Base-by-base conservation (phyloP, 2,329 filamentous ascomycete genomes). In the Colletotrichum sidae region DNA sequence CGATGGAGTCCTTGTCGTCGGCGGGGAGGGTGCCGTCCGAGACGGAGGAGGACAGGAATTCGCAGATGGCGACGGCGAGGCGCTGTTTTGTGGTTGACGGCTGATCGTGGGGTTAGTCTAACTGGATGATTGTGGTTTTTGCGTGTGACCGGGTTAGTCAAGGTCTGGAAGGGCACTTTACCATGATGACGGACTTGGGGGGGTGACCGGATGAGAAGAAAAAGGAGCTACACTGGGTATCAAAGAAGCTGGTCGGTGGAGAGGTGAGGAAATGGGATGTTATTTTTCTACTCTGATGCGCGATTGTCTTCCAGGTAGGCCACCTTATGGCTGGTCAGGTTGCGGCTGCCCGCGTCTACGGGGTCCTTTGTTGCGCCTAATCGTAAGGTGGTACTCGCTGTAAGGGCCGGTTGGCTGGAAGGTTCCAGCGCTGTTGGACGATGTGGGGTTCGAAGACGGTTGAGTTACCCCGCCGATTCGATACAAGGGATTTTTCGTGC, bases 31-130 rank as follows among this genome's bases (percentile, higher is more conserved):
- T 97, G 74, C 96, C 96, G 78, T 99, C 96, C 68, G 89, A 91
- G 72, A 93, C 83, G 50, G 94, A 97, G 65, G 88, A 90, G 72
- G 87, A 87, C 67, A 99, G 91, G 84, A 97, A 99, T 82, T 98
- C 93, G 84, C 97, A 93, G 79, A 99, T 95, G 73, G 96, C 93
- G 77, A 99, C 92, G 79, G 96, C 96, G 69, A 99, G 91, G 82
- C 94, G 93, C 88, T 99, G 88, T 78, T 88, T 87, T 64, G 86
- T 82, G 57, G 83, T 81, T 37, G 83, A 79, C 66, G 81, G 74
- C 80, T 81, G 37, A 33, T 6, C 46, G 11, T 25, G 57, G 17
- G 13, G 13, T 60, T 39, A 54, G 49, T 50, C 33, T 2, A 37
- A 13, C 9, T 35, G 35, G 55, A n/a, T 34, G 8, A 5, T 13